phyloP scores from a whole-genome alignment of 2,329 filamentous ascomycete genomes.

The Cercospora nicotianae region DNA sequence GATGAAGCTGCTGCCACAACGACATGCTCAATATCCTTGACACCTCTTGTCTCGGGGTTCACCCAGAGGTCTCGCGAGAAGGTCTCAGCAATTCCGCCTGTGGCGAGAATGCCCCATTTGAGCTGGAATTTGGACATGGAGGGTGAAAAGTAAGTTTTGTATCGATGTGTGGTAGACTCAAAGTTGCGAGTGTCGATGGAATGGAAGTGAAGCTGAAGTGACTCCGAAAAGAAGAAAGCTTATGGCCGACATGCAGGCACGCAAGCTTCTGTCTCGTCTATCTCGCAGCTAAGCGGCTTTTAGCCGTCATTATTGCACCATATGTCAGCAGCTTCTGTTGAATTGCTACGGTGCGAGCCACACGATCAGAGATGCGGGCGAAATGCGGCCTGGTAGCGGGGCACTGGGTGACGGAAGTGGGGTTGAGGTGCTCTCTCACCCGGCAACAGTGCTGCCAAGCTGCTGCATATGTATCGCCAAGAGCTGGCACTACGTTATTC shows the following conservation, averaged over 20 bases:
- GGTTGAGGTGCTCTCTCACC: background rate
- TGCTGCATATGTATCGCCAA: background rate
- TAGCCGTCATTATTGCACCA: background rate
- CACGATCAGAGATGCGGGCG: background rate
- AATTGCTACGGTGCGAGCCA: background rate
- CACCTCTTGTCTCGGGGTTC: conserved; percentile 68
- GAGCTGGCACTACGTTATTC: background rate
- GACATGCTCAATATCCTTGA: conserved; percentile 71
- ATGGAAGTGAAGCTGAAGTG: background rate
- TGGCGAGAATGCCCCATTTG: conserved; percentile 50
- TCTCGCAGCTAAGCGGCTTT: background rate
- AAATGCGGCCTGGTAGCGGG: background rate
- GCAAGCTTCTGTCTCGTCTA: background rate
- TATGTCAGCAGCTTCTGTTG: background rate
- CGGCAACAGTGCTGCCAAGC: background rate
- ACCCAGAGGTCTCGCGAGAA: conserved; percentile 76
- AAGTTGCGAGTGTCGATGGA: background rate
- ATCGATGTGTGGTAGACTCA: background rate
- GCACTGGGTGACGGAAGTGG: background rate
- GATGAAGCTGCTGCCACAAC: conserved; percentile 80
- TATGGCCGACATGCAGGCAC: background rate
- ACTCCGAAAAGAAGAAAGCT: background rate
- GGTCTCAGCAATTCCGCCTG: conserved; percentile 50
- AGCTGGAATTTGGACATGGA: conserved; percentile 39
- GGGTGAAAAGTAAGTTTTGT: background rate